Evolutionary conservation across 495 filamentous ascomycete genomes (phyloP).

Genomic region (Pyrenula massariospora): DNA sequence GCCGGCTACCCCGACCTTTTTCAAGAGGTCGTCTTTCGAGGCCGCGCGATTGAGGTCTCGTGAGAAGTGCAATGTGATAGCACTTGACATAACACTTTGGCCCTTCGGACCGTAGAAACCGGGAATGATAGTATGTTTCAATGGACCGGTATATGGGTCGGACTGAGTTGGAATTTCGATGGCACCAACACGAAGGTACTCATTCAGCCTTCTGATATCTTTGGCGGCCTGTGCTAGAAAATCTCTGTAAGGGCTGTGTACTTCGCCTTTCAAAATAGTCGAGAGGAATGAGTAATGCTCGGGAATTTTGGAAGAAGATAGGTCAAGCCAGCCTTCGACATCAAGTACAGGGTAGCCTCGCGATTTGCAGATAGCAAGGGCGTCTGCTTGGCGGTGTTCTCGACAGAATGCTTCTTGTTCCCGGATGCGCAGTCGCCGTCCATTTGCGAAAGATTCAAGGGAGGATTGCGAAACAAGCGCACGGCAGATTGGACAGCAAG

Average conservation of each 20-base stretch:
- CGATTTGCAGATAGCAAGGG: background rate
- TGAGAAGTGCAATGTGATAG: background rate
- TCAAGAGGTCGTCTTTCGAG: background rate
- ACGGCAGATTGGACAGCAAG: background rate
- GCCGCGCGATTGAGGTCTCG: background rate
- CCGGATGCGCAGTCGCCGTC: background rate
- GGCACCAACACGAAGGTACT: background rate
- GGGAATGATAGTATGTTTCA: background rate
- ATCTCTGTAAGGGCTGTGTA: background rate
- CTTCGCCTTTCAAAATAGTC: background rate
- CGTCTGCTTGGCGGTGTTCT: background rate
- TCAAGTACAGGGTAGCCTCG: background rate
- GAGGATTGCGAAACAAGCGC: background rate
- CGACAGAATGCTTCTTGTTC: background rate
- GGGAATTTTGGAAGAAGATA: background rate
- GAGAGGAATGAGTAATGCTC: background rate
- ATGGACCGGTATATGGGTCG: background rate
- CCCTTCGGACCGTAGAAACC: background rate
- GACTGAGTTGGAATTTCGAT: background rate
- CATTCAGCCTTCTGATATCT: background rate
- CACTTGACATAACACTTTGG: background rate
- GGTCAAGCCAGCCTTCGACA: background rate
- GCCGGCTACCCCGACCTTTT: conserved; percentile 41
- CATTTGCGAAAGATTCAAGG: background rate
- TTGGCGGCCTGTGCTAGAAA: background rate